A percentile compares a stretch with the other conserved stretches of the same genome.
Conservation (phyloP, 2,329 filamentous ascomycete genomes). For the Pseudocercospora pini-densiflorae region DNA sequence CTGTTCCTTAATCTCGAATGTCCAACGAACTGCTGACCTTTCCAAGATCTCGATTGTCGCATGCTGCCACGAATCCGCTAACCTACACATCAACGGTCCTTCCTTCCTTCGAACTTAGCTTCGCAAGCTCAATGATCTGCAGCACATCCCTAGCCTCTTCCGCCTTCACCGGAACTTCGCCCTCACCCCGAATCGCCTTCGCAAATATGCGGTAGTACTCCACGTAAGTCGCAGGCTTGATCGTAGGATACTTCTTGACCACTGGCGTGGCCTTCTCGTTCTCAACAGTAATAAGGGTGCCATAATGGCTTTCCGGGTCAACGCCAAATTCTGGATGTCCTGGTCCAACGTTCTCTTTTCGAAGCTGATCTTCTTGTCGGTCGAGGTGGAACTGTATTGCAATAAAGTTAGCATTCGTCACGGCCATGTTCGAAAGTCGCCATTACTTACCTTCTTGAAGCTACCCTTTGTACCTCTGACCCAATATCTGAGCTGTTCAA, state of each 20-base stretch:
- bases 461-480: constrained; percentile 74
- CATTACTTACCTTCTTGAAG: constrained; percentile 68
- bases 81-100: constrained; percentile 45
- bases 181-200: constrained; percentile 57
- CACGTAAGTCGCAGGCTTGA: constrained; percentile 69
- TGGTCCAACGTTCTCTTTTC: constrained; percentile 65
- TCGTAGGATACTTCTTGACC: constrained; percentile 59
- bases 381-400: constrained; percentile 61
- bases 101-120: constrained; percentile 57
- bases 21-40: no score
- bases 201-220: constrained; percentile 66
- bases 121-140: constrained; percentile 60
- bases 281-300: constrained; percentile 63
- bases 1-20: no score
- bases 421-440: neutral
- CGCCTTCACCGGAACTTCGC: constrained; percentile 58
- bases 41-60: no score
- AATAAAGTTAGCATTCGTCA: constrained; percentile 22
- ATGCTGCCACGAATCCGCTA: no score
- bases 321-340: constrained; percentile 67
- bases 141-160: constrained; percentile 60
- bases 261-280: constrained; percentile 43
- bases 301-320: constrained; percentile 63
- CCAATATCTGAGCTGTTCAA: constrained; percentile 75
- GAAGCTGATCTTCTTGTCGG: constrained; percentile 70